phyloP scores from a whole-genome alignment of 495 filamentous ascomycete genomes.

The Penicillium flavigenum region DNA sequence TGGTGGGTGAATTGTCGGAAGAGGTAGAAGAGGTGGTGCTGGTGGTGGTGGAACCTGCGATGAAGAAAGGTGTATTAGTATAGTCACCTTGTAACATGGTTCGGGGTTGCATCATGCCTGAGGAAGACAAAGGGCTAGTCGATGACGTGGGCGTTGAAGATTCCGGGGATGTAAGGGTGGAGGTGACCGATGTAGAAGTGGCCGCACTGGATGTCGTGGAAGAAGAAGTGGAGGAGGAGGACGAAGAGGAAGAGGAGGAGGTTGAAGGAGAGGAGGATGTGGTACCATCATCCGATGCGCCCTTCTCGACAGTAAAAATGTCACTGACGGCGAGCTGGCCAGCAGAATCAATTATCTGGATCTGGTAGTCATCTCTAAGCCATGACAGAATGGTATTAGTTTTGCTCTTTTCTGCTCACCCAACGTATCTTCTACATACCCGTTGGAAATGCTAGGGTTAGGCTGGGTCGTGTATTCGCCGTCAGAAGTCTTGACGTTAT shows the following conservation, averaged over 20 bases:
- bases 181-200: slow-evolving; percentile 12
- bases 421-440: slow-evolving; percentile 15
- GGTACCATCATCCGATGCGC: slow-evolving; percentile 19
- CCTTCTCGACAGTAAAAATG: slow-evolving; percentile 17
- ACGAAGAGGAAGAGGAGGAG: not conserved
- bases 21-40: slow-evolving; percentile 1
- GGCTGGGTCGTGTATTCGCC: slow-evolving; percentile 21
- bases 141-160: slow-evolving; percentile 8
- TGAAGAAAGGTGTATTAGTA: slow-evolving; percentile 3
- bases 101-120: slow-evolving; percentile 19
- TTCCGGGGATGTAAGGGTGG: slow-evolving; percentile 10
- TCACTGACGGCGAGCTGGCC: slow-evolving; percentile 20
- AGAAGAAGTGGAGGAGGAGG: slow-evolving; percentile 12
- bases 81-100: slow-evolving; percentile 3
- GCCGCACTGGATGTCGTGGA: slow-evolving; percentile 12
- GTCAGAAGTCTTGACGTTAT: slow-evolving; percentile 21
- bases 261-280: not conserved
- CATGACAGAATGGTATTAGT: slow-evolving; percentile 12
- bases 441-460: slow-evolving; percentile 19
- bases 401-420: slow-evolving; percentile 5
- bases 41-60: not conserved
- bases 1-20: not conserved
- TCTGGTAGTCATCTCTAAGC: slow-evolving; percentile 18
- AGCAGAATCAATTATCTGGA: slow-evolving; percentile 19
- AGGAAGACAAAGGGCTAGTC: slow-evolving; percentile 16